Evolutionary conservation across 2,329 filamentous ascomycete genomes (phyloP), one percentile per base, ranked within the genome.

Genomic region (Coniochaeta sp.): DNA sequence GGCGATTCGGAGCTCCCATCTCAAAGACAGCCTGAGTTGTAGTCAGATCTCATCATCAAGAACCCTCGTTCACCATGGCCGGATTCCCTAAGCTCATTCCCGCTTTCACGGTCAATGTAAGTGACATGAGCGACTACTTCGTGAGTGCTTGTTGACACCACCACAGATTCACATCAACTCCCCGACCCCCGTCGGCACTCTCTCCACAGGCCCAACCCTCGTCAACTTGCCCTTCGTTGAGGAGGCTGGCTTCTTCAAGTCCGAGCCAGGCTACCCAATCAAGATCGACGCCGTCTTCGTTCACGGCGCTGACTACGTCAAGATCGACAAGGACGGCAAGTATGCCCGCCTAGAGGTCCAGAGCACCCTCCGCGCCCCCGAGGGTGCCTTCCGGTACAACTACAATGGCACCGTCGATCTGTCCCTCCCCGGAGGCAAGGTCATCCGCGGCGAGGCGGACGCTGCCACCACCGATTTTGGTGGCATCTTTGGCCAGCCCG

Each of bases 231-330:
- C 59, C 61, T 64, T 74, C 63, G 12, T 69, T 10, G 55, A 64
- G 3, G 59, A 63, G 19, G 61, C 66, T 17, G 70, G 69, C 59
- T 69, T 62, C 62, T 61, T 79, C 54, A 60, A 63, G 17, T 75
- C 75, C 12, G 71, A 75, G 52, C 67, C 71, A 1, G 61, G 60
- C 60, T 78, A 77, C 68, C 68, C 74, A 2, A 65, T 76, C 65
- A 54, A 68, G 59, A 62, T 78, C 54, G 70, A 76, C 61, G 75
- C 72, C 38, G 63, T 67, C 30, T 72, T 77, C 61, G 57, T 72
- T 54, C 73, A 76, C 62, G 76, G 75, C 61, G 70, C 70, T 55
- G 76, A 79, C 67, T 77, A 69, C 67, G 74, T 78, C 66, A 72
- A 71, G 60, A 66, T 68, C 42, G 74, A 75, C 62, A 70, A 72